Percentiles rank a stretch among this genome's conserved stretches.
These are phyloP conservation scores for Phyllosticta citriasiana DNA, from an alignment of 2,329 filamentous ascomycete genomes.

Conservation along the genomic window DNA sequence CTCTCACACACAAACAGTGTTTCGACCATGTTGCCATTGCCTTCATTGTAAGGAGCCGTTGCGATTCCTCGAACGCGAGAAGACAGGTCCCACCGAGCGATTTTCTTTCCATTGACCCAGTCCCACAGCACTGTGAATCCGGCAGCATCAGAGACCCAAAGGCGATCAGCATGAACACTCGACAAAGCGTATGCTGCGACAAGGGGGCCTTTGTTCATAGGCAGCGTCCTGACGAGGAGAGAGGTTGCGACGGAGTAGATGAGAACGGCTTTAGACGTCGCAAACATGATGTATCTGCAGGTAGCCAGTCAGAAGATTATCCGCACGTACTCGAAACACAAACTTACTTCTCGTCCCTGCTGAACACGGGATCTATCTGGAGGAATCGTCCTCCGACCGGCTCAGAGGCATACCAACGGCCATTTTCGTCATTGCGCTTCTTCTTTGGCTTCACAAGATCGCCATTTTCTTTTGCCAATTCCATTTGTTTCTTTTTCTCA, in stretches of 20 bases:
- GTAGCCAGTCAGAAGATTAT: slow-evolving; percentile 18
- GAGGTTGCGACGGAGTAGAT: slow-evolving; percentile 77
- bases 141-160: slow-evolving; percentile 44
- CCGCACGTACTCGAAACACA: background rate
- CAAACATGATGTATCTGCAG: slow-evolving; percentile 60
- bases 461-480: background rate
- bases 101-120: slow-evolving; percentile 40
- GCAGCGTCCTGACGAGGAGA: slow-evolving; percentile 63
- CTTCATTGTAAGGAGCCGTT: slow-evolving; percentile 21
- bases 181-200: slow-evolving; percentile 46
- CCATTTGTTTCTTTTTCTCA: background rate
- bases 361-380: slow-evolving; percentile 47
- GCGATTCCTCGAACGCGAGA: slow-evolving; percentile 25
- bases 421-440: slow-evolving; percentile 1
- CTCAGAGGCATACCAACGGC: slow-evolving; percentile 28
- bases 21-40: slow-evolving; percentile 14
- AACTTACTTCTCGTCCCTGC: slow-evolving; percentile 44
- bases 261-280: slow-evolving; percentile 64
- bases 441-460: slow-evolving; percentile 3
- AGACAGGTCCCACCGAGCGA: slow-evolving; percentile 35
- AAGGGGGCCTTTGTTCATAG: slow-evolving; percentile 38
- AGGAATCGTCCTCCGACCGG: slow-evolving; percentile 46
- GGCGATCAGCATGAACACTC: slow-evolving; percentile 37
- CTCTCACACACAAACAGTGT: slow-evolving; percentile 30
- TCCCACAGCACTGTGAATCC: slow-evolving; percentile 49